Evolutionary conservation across 352 stramenopile species (phyloP), one percentile per base, ranked within the genome.

Genomic region (Pythium apleroticum): DNA sequence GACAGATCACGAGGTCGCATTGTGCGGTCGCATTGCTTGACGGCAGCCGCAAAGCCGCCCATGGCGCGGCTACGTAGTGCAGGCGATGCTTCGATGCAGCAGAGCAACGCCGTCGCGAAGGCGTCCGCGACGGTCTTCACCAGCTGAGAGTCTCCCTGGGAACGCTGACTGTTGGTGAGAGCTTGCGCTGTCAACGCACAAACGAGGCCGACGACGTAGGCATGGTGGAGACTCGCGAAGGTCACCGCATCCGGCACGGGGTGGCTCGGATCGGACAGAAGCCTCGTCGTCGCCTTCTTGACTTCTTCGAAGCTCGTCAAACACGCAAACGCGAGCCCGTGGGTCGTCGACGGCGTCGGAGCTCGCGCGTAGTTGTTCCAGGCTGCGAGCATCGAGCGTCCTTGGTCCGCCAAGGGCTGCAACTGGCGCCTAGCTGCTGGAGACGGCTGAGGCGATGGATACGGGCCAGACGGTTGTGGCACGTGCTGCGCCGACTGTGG

Each of bases 221-320:
- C 80, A 48, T 95, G 87, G 43, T 95, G 87, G 1, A 95, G 70
- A 31, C 84, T 90, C 2, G 91, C 85, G 64, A 95, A 93, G 2
- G 82, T 90, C 50, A 75, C 78, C 0, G 64, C 66, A 55, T 90
- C 81, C 1, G 78, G 81, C 57, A 72, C 57, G 2, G 63, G 62
- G 14, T 73, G 68, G 30, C 65, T 82, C 9, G 81, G 70, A 41
- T 91, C 75, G 5, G 77, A 60, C 49, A 90, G 68, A 27, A 93
- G 72, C n/a, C 81, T 77, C 14, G 82, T 82, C 5, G 89, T 77
- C 15, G 79, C 77, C 54, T 89, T 88, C 35, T 94, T 93, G 33
- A 90, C 81, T 55, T 89, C 80, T 68, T 95, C 83, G 45, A 95
- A 91, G 57, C 77, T 89, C 10, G 83, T 83, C 22, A 89, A 69